These are phyloP conservation scores for Lathyrus tuberosus DNA, from an alignment of 306 rosid genomes.

Conservation along the genomic window DNA sequence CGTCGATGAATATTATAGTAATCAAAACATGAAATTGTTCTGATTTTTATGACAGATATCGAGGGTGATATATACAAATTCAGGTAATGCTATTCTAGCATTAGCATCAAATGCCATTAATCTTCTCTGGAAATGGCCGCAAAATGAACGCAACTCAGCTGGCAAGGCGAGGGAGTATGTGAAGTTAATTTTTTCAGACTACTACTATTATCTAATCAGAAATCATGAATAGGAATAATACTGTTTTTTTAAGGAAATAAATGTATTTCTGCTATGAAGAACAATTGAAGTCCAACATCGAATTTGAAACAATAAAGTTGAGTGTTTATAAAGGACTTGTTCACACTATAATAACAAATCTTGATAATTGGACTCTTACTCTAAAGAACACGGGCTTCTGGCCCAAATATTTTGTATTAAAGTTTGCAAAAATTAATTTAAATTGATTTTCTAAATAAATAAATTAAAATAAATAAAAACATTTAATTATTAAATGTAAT, in stretches of 20 bases:
- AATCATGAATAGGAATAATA: background rate
- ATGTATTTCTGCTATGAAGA: no score
- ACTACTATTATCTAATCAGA: slow-evolving; percentile 11
- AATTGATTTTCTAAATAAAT: no score
- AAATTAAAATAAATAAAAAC: no score
- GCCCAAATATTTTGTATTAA: no score
- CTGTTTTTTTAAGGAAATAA: slow-evolving; percentile 13
- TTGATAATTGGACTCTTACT: no score
- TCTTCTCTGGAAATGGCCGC: slow-evolving; percentile 92
- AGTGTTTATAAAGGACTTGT: no score
- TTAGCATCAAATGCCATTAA: slow-evolving; percentile 93
- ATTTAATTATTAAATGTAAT: no score
- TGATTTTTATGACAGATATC: slow-evolving; percentile 63
- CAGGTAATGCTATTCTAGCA: slow-evolving; percentile 86
- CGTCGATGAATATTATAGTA: background rate
- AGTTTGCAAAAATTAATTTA: no score
- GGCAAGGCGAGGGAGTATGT: slow-evolving; percentile 59
- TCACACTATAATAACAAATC: no score
- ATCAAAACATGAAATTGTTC: slow-evolving; percentile 28
- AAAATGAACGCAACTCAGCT: slow-evolving; percentile 67
- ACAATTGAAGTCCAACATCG: no score
- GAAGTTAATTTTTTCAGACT: slow-evolving; percentile 29
- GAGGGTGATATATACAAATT: slow-evolving; percentile 85
- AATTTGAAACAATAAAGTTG: no score
- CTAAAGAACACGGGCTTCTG: no score